Percentiles rank a stretch among this genome's conserved stretches.
Evolutionary conservation across 23 red algal genomes (phyloP).

Genomic region (Pyropia haitanensis): DNA sequence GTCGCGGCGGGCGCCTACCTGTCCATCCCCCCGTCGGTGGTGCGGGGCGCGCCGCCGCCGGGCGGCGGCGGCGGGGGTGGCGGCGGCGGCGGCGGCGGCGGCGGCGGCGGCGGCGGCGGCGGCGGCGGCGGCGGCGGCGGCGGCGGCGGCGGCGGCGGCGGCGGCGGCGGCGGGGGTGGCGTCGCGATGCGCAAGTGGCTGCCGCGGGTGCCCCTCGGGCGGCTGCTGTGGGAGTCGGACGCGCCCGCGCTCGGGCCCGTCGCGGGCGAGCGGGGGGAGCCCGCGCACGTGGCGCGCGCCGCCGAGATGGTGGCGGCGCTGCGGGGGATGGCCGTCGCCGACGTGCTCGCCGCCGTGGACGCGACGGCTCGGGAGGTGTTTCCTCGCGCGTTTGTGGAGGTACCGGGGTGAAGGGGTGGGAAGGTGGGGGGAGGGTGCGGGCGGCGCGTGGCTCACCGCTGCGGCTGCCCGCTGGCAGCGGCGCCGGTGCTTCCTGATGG

Average conservation of each 20-base stretch:
- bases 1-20: constrained; percentile 25
- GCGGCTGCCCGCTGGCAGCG: too few species aligned
- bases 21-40: constrained; percentile 37
- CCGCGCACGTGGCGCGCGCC: constrained; percentile 17
- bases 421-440: too few species aligned
- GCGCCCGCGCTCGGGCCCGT: constrained; percentile 30
- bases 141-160: too few species aligned
- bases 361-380: too few species aligned
- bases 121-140: not conserved
- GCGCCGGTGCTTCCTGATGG: too few species aligned
- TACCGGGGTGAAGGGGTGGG: too few species aligned
- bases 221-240: constrained; percentile 40
- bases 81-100: too few species aligned
- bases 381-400: too few species aligned
- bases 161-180: not conserved
- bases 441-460: too few species aligned
- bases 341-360: constrained; percentile 2
- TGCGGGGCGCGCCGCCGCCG: not conserved
- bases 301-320: constrained; percentile 42
- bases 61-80: too few species aligned
- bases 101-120: not conserved
- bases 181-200: constrained; percentile 19
- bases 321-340: constrained; percentile 2
- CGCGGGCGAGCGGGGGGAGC: constrained; percentile 24
- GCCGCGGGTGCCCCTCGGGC: constrained; percentile 22